A percentile compares a stretch with the other conserved stretches of the same genome.
phyloP scores from a whole-genome alignment of 2,329 filamentous ascomycete species.

The Fusarium tuaranense region DNA sequence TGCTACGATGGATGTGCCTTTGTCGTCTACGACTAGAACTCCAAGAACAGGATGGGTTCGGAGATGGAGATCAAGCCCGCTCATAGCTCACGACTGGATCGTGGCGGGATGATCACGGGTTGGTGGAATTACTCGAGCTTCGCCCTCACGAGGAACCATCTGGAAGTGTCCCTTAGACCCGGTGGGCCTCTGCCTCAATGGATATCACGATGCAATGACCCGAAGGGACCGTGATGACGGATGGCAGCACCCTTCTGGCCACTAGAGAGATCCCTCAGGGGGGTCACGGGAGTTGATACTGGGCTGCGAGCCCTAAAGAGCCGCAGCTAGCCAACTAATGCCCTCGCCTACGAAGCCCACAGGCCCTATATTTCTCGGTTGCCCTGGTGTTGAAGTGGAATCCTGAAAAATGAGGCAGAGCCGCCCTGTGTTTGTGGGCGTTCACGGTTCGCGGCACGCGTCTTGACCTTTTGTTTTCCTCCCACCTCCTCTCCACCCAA shows the following conservation, averaged over 20 bases:
- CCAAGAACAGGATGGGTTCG: background rate
- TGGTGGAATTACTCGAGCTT: background rate
- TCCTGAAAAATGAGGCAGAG: background rate
- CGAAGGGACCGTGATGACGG: background rate
- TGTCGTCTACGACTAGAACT: background rate
- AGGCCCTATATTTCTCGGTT: background rate
- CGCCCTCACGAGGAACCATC: background rate
- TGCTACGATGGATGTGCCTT: background rate
- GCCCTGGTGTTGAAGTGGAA: background rate
- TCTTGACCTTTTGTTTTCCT: slow-evolving; percentile 1
- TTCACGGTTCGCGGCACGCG: slow-evolving; percentile 1
- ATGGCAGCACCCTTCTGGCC: background rate
- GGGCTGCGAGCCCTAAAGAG: background rate
- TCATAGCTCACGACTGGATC: background rate
- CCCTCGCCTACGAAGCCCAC: background rate
- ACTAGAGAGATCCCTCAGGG: background rate
- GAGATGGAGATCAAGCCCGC: too few species aligned
- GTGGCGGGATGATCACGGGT: background rate
- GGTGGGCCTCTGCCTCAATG: background rate
- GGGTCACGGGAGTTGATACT: background rate
- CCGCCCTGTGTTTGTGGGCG: background rate
- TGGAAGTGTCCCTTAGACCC: background rate
- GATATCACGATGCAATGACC: background rate
- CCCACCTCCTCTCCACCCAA: background rate
- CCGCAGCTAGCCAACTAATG: background rate